A percentile compares a stretch with the other conserved stretches of the same genome.
Evolutionary conservation across 1,139 yeast genomes (phyloP).

Genomic region (Saccharomyces hybrid): DNA sequence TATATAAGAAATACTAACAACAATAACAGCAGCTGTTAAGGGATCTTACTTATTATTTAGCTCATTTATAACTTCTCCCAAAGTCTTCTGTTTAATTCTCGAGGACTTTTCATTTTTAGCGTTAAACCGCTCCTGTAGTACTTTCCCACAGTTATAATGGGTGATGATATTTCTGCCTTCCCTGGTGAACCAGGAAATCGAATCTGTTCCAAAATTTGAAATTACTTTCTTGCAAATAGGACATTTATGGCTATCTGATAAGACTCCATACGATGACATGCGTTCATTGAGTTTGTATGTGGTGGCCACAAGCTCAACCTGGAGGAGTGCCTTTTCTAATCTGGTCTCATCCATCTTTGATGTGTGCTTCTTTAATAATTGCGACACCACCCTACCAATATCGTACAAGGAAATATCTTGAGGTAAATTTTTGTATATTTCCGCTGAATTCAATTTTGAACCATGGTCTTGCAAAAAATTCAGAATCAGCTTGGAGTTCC

Average conservation of each 20-base stretch:
- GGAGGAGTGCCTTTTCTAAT: slow-evolving; percentile 20
- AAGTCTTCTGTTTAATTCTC: background rate
- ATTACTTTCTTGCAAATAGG: slow-evolving; percentile 23
- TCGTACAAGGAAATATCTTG: slow-evolving; percentile 12
- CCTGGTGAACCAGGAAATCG: slow-evolving; percentile 17
- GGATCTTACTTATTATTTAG: background rate
- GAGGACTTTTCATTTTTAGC: background rate
- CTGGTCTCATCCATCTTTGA: slow-evolving; percentile 13
- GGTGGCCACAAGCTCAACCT: slow-evolving; percentile 21
- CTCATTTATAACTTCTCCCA: background rate
- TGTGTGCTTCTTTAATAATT: slow-evolving; percentile 14
- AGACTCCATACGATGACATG: slow-evolving; percentile 13
- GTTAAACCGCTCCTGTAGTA: background rate
- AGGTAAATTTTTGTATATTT: slow-evolving; percentile 19
- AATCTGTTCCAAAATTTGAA: slow-evolving; percentile 16
- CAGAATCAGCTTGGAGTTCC: slow-evolving; percentile 4
- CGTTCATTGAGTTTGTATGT: slow-evolving; percentile 14
- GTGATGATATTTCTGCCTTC: slow-evolving; percentile 6
- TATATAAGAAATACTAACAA: background rate
- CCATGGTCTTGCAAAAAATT: slow-evolving; percentile 23
- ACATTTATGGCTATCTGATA: slow-evolving; percentile 24
- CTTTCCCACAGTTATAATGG: slow-evolving; percentile 2
- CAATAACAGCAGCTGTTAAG: background rate
- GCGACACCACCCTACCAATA: slow-evolving; percentile 13
- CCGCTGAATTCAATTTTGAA: slow-evolving; percentile 14